Evolutionary conservation across 768 basidiomycete genomes (phyloP).

Genomic region (Amanita subjunquillea): DNA sequence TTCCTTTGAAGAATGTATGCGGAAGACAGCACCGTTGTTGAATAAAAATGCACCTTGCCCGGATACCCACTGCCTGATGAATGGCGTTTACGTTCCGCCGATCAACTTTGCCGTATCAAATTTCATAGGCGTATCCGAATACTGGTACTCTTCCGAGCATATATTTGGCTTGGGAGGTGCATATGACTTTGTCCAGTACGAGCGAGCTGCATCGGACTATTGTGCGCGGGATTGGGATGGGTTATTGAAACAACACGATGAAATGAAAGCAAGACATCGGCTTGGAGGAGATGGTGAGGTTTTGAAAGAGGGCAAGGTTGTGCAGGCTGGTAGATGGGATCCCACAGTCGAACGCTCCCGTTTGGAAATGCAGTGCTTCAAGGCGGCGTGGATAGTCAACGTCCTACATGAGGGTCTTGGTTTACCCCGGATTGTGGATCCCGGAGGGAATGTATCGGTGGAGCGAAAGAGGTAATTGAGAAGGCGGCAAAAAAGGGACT

Average conservation of each 20-base stretch:
- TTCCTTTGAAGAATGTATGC: constrained; percentile 79
- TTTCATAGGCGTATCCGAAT: constrained; percentile 97
- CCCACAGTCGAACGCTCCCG: constrained; percentile 72
- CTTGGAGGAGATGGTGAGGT: constrained; percentile 62
- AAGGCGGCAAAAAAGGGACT: constrained; percentile 81
- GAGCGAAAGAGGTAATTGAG: constrained; percentile 58
- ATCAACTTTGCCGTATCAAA: constrained; percentile 91
- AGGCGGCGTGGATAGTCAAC: constrained; percentile 96
- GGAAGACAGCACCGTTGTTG: constrained; percentile 62
- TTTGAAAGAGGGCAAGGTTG: constrained; percentile 43
- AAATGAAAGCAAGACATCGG: constrained; percentile 31
- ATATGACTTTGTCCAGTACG: constrained; percentile 95
- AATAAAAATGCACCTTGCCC: constrained; percentile 81
- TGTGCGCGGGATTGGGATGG: constrained; percentile 73
- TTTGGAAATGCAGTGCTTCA: constrained; percentile 98
- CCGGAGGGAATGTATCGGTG: constrained; percentile 64
- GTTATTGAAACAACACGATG: constrained; percentile 61
- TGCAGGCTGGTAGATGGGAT: constrained; percentile 62
- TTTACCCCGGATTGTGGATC: constrained; percentile 83
- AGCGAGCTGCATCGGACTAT: constrained; percentile 82
- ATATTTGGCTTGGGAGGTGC: constrained; percentile 91
- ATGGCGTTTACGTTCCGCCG: constrained; percentile 85
- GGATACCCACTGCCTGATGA: constrained; percentile 83
- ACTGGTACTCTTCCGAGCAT: constrained; percentile 99
- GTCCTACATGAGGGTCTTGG: constrained; percentile 95